A percentile compares a stretch with the other conserved stretches of the same genome.
Evolutionary conservation across 1,284 basidiomycete species (phyloP).

Genomic region (Ustilago hordei): DNA sequence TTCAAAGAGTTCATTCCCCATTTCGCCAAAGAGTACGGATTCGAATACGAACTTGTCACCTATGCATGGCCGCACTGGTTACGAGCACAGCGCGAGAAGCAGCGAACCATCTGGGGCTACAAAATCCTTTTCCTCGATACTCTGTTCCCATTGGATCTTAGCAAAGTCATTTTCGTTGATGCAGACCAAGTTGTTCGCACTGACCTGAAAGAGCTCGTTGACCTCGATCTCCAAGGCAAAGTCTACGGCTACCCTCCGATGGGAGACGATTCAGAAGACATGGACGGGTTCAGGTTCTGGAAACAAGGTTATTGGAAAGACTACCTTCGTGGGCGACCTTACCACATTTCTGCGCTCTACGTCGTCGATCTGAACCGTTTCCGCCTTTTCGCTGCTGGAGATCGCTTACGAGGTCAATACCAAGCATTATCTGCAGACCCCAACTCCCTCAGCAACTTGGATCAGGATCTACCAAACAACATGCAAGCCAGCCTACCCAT

Average conservation of each 20-base stretch:
- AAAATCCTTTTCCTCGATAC: slow-evolving; percentile 99
- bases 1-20: slow-evolving; percentile 97
- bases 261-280: slow-evolving; percentile 90
- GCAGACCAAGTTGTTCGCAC: slow-evolving; percentile 87
- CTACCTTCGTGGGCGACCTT: slow-evolving; percentile 51
- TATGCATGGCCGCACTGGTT: slow-evolving; percentile 99
- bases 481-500: slow-evolving; percentile 63
- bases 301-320: slow-evolving; percentile 77
- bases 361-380: slow-evolving; percentile 96
- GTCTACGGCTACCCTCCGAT: slow-evolving; percentile 85
- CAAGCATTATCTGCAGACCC: slow-evolving; percentile 93
- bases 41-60: slow-evolving; percentile 95
- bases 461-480: slow-evolving; percentile 75
- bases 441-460: slow-evolving; percentile 90
- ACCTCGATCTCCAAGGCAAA: slow-evolving; percentile 84
- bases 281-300: slow-evolving; percentile 99
- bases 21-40: slow-evolving; percentile 86
- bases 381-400: slow-evolving; percentile 79
- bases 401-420: slow-evolving; percentile 90
- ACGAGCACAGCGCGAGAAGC: slow-evolving; percentile 94
- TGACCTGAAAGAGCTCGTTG: slow-evolving; percentile 92
- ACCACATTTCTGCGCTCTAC: slow-evolving; percentile 78
- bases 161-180: slow-evolving; percentile 98
- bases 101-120: slow-evolving; percentile 97
- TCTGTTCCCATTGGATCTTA: slow-evolving; percentile 95